Percentiles rank a stretch among this genome's conserved stretches.
Conservation (phyloP, 2,329 filamentous ascomycete genomes). For the Hypoxylon sp. region DNA sequence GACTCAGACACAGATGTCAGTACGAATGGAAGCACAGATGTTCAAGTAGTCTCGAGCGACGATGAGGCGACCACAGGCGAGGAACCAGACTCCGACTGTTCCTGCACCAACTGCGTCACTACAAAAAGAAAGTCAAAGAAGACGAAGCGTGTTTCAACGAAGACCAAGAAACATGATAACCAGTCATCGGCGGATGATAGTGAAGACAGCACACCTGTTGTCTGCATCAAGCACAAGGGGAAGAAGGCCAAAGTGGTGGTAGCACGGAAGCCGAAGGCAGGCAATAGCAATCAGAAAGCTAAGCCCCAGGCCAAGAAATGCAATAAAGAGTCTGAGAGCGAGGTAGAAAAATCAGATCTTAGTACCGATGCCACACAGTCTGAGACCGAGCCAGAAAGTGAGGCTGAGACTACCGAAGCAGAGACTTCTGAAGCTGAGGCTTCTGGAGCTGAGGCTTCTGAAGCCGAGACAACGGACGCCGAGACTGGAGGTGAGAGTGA, state of each 20-base stretch:
- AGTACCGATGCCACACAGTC: neutral
- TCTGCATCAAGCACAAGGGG: constrained; percentile 41
- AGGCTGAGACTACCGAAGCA: constrained; percentile 33
- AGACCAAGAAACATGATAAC: constrained; percentile 24
- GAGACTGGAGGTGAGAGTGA: constrained; percentile 33
- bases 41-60: constrained; percentile 33
- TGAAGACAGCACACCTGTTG: constrained; percentile 21
- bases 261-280: constrained; percentile 26
- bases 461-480: constrained; percentile 27
- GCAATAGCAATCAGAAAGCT: constrained; percentile 26
- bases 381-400: constrained; percentile 1
- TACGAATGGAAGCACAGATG: constrained; percentile 19
- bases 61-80: constrained; percentile 43
- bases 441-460: constrained; percentile 8
- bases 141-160: constrained; percentile 47
- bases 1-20: constrained; percentile 41
- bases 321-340: constrained; percentile 30
- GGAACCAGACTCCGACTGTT: constrained; percentile 57
- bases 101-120: constrained; percentile 54
- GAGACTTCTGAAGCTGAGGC: constrained; percentile 39
- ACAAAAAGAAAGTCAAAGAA: constrained; percentile 51
- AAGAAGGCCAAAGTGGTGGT: constrained; percentile 30
- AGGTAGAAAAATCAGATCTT: constrained; percentile 26
- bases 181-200: constrained; percentile 35
- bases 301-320: constrained; percentile 35